These are phyloP conservation scores for Arthrobotrys sphaeroides DNA, from an alignment of 2,329 filamentous ascomycete genomes.

Conservation along the genomic window DNA sequence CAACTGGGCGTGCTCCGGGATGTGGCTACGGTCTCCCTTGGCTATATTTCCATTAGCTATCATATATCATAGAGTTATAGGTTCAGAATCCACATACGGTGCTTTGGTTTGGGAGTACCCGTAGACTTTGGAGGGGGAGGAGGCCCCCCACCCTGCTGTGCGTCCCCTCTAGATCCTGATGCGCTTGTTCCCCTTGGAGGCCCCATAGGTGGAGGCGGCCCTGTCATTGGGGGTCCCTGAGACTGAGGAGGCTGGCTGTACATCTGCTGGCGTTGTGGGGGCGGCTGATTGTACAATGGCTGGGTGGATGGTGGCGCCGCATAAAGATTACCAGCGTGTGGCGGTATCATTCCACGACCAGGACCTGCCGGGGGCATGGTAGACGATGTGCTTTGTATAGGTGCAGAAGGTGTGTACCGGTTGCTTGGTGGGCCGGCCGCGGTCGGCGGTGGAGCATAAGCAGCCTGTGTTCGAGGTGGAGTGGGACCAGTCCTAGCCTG, in stretches of 20 bases:
- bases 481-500: conserved; percentile 60
- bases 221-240: conserved; percentile 56
- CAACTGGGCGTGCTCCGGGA: conserved; percentile 77
- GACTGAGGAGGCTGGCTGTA: conserved; percentile 54
- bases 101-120: conserved; percentile 68
- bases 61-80: neutral
- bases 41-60: conserved; percentile 61
- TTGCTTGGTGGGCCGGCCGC: conserved; percentile 56
- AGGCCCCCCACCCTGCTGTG: conserved; percentile 64
- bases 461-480: conserved; percentile 64
- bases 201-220: conserved; percentile 58
- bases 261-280: conserved; percentile 58
- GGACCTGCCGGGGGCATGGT: conserved; percentile 21
- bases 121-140: conserved; percentile 65
- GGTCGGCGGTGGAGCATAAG: conserved; percentile 71
- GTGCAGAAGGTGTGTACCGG: conserved; percentile 34
- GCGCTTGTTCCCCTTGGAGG: conserved; percentile 57
- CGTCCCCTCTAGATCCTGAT: conserved; percentile 56
- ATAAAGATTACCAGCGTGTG: conserved; percentile 61
- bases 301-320: conserved; percentile 60
- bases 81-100: conserved; percentile 66
- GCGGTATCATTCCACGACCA: conserved; percentile 59
- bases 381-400: conserved; percentile 19
- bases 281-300: conserved; percentile 54
- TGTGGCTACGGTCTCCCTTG: conserved; percentile 87